Evolutionary conservation across 495 filamentous ascomycete genomes (phyloP), one percentile per base, ranked within the genome.

Genomic region (Aspergillus affinis): DNA sequence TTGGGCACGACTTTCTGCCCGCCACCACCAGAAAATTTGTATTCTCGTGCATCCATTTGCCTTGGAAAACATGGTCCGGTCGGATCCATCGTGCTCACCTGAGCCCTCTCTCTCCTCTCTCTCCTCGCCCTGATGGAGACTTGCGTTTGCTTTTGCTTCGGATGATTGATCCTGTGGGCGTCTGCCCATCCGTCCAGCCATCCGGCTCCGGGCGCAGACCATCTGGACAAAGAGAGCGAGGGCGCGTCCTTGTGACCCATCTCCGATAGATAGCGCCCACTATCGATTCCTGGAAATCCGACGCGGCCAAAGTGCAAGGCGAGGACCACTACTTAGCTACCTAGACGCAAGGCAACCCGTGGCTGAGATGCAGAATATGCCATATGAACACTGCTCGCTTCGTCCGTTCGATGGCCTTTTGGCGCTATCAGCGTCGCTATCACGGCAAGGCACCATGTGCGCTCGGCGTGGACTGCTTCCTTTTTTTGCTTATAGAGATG

Each of bases 1-100:
- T 41, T 41, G 36, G 36, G 36, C 36, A 41, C 36, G 36, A 41
- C 36, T 41, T 41, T 32, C 4, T 41, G 54, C 27, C 54, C 54
- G 45, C 45, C 32, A 1, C 20, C 18, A 27, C 41, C 23, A 13
- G 18, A 48, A 57, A 44, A 48, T 30, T 4, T 36, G 32, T 2
- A 36, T 36, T 36, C 10, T 1, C 36, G 36, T 41, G 36, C 36
- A 41, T 41, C 8, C 36, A 41, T 41, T 41, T 41, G 36, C 36
- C 36, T 15, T 13, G 36, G 36, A 41, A 41, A 41, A 41, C 10
- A 41, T 41, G 36, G 36, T 15, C 36, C 12, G 36, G 36, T 13
- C 36, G 36, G 12, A 13, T 41, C 36, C 36, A 4, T 41, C 36
- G 3, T 41, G 36, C 36, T 41, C 36, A 41, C 36, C 36, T 41